Evolutionary conservation across 805 yeast genomes (phyloP), one percentile per base, ranked within the genome.

Genomic region (Kodamaea laetipori): DNA sequence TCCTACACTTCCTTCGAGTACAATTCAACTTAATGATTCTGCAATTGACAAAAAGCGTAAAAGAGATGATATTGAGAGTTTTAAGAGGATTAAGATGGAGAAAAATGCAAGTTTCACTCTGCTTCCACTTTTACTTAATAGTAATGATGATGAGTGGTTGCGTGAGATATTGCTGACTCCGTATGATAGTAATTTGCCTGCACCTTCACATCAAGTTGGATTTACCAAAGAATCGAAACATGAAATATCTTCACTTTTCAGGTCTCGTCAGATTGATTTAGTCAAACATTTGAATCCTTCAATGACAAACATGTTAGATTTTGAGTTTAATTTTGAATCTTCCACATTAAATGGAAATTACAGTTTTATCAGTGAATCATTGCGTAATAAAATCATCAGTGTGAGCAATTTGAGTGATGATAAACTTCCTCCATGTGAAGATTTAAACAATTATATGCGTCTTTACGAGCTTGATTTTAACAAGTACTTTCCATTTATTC

Each of bases 401-500:
- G 65, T 70, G 23, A 80, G 84, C 57, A 74, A 77, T 49, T 63
- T 86, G 45, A 61, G 72, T 18, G 75, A 77, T 15, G 65, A 74
- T 11, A 82, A 85, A 52, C 83, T 90, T 52, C 96, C 96, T 0
- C 77, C 82, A 7, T 67, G 84, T 38, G 81, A 79, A 16, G 96
- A 90, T 52, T 67, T 90, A 54, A 90, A 88, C 59, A 76, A 80
- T 37, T 90, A 87, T 61, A 76, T 85, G 52, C 74, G 78, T n/a
- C 69, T 90, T 9, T 90, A 81, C 64, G 86, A 80, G 51, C 73
- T 76, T 40, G 90, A 88, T 56, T 90, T 89, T 64, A 85, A 86
- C 66, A 79, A 78, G 44, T 90, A 85, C 59, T 84, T 88, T 64
- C 90, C 95, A 17, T 89, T 90, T 59, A 78, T 90, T 49, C 96